Evolutionary conservation across 176 grass and related monocot species (phyloP), one percentile per base, ranked within the genome.

Genomic region (Oryza punctata): DNA sequence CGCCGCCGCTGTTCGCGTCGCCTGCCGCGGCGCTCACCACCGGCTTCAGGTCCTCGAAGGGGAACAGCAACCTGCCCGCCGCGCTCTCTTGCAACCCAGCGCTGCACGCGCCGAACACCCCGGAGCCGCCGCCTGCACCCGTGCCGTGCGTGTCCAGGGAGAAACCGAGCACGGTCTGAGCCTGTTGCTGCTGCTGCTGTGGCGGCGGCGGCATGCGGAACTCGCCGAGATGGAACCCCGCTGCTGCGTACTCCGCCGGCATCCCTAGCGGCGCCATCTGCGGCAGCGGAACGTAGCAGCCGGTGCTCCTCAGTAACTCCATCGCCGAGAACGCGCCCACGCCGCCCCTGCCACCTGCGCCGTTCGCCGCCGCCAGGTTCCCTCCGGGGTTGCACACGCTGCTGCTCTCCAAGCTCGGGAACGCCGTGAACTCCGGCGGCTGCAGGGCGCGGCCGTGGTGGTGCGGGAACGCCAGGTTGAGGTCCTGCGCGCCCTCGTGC

Each of bases 381-480:
- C 37, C 27, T 27, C 79, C 88, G 8, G 63, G 69, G 65, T 79
- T 81, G 79, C 81, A 84, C 63, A 90, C 79, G 78, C 63, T 91
- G 75, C 88, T 91, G 79, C 86, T 93, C 77, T 97, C 94, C 79
- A 94, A 81, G 78, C 81, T 94, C 6, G 91, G 85, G 80, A 97
- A 97, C 78, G 79, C 73, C 44, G 86, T 12, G 81, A 92, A 92
- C 67, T 92, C 91, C 0, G 87, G 75, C 4, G 78, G 67, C 54
- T 89, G 87, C 69, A 97, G 80, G 14, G 69, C 82, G 79, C 83
- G 83, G 44, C 84, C 84, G 57, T 75, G 28, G 65, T 85, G 87
- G 78, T 96, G 91, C n/a, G 88, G 91, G 81, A 97, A 97, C 47
- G 90, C 87, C 45, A 94, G 86, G 83, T 97, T 97, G 54, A 97